Evolutionary conservation across 1,139 yeast genomes (phyloP).

Genomic region (Pichia sp.): DNA sequence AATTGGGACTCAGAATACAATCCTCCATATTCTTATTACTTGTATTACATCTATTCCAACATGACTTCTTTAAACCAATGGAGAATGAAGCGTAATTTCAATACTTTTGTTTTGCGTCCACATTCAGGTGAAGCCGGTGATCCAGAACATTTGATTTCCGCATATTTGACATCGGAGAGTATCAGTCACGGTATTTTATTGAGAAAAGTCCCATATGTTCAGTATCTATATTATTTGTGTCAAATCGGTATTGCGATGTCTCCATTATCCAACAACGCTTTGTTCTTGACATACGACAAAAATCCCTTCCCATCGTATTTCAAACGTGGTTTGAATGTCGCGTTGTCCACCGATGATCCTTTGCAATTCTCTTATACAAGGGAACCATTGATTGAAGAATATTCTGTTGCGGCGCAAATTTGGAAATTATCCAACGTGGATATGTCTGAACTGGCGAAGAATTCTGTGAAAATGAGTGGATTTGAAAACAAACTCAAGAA

Average conservation of each 20-base stretch:
- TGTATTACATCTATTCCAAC: slow-evolving; percentile 83
- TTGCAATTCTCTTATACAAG: slow-evolving; percentile 93
- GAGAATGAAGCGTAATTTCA: slow-evolving; percentile 65
- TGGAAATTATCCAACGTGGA: slow-evolving; percentile 90
- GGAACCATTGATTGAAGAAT: slow-evolving; percentile 96
- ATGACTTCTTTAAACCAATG: slow-evolving; percentile 78
- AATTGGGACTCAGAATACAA: slow-evolving; percentile 71
- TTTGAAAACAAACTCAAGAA: slow-evolving; percentile 78
- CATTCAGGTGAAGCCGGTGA: slow-evolving; percentile 99
- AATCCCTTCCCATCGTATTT: slow-evolving; percentile 87
- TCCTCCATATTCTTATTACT: slow-evolving; percentile 96
- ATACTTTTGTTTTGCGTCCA: slow-evolving; percentile 89
- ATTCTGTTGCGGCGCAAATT: slow-evolving; percentile 95
- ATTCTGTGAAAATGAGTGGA: slow-evolving; percentile 87
- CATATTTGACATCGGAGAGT: slow-evolving; percentile 83
- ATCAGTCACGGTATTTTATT: slow-evolving; percentile 92
- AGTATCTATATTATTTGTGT: slow-evolving; percentile 84
- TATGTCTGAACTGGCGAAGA: slow-evolving; percentile 85
- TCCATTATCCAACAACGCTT: slow-evolving; percentile 91
- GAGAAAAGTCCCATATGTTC: slow-evolving; percentile 90
- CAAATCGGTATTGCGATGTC: slow-evolving; percentile 99
- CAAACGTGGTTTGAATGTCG: slow-evolving; percentile 87
- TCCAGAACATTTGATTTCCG: slow-evolving; percentile 90
- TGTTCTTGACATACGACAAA: slow-evolving; percentile 90
- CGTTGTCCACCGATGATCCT: slow-evolving; percentile 89